Conservation (phyloP, 805 yeast genomes). For the baker's yeast (Saccharomyces cerevisiae) region DNA sequence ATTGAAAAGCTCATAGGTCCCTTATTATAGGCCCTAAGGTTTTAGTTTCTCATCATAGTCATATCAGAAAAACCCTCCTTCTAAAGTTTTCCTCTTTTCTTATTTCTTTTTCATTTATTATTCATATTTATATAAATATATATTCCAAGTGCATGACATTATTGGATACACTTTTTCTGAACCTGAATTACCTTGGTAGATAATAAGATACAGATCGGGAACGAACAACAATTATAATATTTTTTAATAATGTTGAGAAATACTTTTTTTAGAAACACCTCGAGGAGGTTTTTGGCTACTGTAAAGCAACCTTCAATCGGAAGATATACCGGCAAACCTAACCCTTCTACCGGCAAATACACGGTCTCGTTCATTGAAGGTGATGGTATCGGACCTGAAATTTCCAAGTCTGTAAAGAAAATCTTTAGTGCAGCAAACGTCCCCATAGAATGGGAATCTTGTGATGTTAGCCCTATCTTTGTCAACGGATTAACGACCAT, state of each 20-base stretch:
- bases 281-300: slow-evolving; percentile 14
- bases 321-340: slow-evolving; percentile 27
- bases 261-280: slow-evolving; percentile 3
- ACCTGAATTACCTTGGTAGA: not conserved
- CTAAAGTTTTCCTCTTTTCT: not conserved
- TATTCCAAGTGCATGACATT: not conserved
- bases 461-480: slow-evolving; percentile 89
- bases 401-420: slow-evolving; percentile 86
- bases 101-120: not conserved
- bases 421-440: slow-evolving; percentile 91
- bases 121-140: not conserved
- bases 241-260: slow-evolving; percentile 7
- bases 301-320: slow-evolving; percentile 29
- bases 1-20: not conserved
- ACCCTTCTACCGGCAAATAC: slow-evolving; percentile 66
- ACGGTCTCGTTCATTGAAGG: slow-evolving; percentile 95
- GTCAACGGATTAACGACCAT: slow-evolving; percentile 89
- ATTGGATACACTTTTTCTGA: not conserved
- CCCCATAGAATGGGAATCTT: slow-evolving; percentile 95
- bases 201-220: not conserved
- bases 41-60: not conserved
- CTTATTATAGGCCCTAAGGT: not conserved
- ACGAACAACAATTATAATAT: not conserved
- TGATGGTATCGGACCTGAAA: slow-evolving; percentile 96
- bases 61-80: not conserved